Percentiles rank a stretch among this genome's conserved stretches.
These are phyloP conservation scores for Camellia sinensis DNA, from an alignment of 148 eudicot species.

Conservation along the genomic window DNA sequence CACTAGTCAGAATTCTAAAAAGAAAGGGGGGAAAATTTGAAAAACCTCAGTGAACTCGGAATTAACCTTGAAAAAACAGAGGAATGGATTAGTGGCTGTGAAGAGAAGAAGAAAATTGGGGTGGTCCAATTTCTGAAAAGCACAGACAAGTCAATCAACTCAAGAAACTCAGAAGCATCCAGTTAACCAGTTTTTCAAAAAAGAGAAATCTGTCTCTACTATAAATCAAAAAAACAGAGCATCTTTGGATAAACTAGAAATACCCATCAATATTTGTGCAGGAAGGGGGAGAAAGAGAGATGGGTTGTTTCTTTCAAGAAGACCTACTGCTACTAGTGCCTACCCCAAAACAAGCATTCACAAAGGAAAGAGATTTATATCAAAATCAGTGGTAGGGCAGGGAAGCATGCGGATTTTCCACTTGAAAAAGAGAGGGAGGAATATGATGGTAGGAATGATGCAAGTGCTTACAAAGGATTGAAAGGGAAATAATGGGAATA, in stretches of 20 bases:
- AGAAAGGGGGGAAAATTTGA: too few species aligned
- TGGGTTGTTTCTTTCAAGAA: too few species aligned
- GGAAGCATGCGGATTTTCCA: neutral
- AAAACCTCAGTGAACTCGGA: constrained; percentile 1
- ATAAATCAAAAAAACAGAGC: neutral
- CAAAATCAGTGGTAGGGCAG: neutral
- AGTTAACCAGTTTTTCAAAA: too few species aligned
- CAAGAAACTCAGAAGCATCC: too few species aligned
- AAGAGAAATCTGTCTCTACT: neutral
- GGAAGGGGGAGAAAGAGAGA: too few species aligned
- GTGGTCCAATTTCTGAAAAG: neutral
- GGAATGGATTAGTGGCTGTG: neutral
- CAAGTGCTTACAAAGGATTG: neutral
- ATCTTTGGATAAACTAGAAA: neutral
- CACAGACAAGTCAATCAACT: too few species aligned
- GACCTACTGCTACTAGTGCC: too few species aligned
- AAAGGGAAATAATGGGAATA: neutral
- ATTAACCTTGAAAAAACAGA: too few species aligned
- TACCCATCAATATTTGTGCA: neutral
- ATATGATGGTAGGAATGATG: neutral
- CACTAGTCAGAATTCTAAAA: neutral
- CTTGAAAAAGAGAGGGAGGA: neutral
- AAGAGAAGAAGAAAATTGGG: neutral
- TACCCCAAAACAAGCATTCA: neutral
- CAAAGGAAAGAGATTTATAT: neutral